Evolutionary conservation across 169 alveolate genomes (phyloP).

Genomic region (Babesia ovata): DNA sequence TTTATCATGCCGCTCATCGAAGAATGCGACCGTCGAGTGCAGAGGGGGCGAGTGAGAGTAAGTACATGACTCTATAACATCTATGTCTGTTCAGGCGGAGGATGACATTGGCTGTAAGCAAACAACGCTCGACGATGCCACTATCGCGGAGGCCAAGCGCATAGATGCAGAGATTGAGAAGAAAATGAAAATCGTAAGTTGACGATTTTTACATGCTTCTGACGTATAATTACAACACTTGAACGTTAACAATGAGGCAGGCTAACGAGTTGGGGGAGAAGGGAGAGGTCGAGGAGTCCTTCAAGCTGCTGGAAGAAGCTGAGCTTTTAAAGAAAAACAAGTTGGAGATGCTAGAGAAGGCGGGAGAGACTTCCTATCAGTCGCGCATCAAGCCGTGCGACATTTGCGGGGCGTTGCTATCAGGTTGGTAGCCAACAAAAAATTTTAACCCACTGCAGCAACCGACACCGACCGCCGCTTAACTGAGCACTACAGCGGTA

Average conservation of each 20-base stretch:
- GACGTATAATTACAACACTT: background rate
- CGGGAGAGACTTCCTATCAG: conserved; percentile 74
- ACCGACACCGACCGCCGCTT: conserved; percentile 78
- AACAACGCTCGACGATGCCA: conserved; percentile 50
- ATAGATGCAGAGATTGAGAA: conserved; percentile 60
- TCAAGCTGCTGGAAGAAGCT: conserved; percentile 73
- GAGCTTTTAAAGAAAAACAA: conserved; percentile 73
- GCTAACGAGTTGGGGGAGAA: conserved; percentile 72
- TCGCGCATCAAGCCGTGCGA: conserved; percentile 83
- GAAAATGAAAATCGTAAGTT: conserved; percentile 56
- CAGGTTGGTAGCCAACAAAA: conserved; percentile 54
- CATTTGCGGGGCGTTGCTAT: conserved; percentile 82
- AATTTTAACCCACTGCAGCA: conserved; percentile 17
- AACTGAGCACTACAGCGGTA: conserved; percentile 81
- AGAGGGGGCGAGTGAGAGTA: conserved; percentile 70
- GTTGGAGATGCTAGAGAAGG: conserved; percentile 74
- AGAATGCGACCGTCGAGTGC: conserved; percentile 78
- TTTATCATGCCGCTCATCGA: conserved; percentile 77
- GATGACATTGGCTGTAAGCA: conserved; percentile 56
- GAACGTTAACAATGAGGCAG: background rate
- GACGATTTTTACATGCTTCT: background rate
- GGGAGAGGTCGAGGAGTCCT: conserved; percentile 79
- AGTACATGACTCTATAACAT: background rate
- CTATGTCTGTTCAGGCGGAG: conserved; percentile 36
- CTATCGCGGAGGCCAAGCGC: conserved; percentile 57